Percentiles rank a stretch among this genome's conserved stretches.
Conservation (phyloP, 2,329 filamentous ascomycete genomes). For the Seiridium unicorne region DNA sequence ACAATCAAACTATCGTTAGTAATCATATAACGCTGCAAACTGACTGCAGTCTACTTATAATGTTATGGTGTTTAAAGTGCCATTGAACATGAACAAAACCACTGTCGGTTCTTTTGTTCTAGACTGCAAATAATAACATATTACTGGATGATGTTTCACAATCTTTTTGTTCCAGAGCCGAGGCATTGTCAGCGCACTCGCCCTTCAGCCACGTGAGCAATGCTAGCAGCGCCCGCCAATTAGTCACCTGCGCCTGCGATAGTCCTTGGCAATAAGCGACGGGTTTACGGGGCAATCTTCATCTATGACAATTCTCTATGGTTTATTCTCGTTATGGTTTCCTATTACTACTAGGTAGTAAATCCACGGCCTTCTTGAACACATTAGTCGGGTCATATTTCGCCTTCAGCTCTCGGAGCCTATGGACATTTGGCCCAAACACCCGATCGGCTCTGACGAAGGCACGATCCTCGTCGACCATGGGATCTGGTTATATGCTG, state of each 20-base stretch:
- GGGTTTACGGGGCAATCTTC: background rate
- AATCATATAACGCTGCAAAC: too few relatives aligned
- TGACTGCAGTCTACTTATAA: background rate
- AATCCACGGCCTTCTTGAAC: conserved; percentile 25
- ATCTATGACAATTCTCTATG: background rate
- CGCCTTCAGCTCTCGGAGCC: conserved; percentile 29
- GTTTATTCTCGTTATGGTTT: background rate
- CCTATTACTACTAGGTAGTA: background rate
- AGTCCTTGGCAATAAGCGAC: too few relatives aligned
- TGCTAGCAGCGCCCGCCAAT: too few relatives aligned
- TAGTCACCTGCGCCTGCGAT: too few relatives aligned
- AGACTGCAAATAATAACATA: too few relatives aligned
- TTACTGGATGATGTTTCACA: too few relatives aligned
- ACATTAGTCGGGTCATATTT: conserved; percentile 32
- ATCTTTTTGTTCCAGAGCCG: too few relatives aligned
- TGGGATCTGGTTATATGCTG: background rate
- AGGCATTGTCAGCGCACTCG: too few relatives aligned
- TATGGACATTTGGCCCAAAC: conserved; percentile 28
- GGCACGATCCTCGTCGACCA: conserved; percentile 3
- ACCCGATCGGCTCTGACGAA: conserved; percentile 19
- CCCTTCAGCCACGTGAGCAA: too few relatives aligned
- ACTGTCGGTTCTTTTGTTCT: too few relatives aligned
- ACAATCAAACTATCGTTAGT: background rate
- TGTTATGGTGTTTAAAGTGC: background rate
- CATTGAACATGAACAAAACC: background rate